Conservation (phyloP, 2,329 filamentous ascomycete species). For the Ustilaginoidea virens region DNA sequence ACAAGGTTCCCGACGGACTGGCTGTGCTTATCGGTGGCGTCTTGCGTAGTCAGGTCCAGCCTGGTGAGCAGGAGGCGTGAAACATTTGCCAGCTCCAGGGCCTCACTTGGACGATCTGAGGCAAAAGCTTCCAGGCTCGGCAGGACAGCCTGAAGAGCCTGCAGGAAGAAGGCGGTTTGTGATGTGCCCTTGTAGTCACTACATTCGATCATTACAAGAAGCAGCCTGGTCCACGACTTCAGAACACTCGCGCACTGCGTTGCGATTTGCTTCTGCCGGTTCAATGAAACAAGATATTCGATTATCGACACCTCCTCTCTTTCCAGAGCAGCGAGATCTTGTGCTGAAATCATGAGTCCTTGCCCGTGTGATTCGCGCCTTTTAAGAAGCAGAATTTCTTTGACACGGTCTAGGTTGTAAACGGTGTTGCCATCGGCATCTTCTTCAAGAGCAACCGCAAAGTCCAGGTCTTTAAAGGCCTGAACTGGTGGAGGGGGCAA, state of each 20-base stretch:
- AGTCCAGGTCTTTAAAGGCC: conserved; percentile 50
- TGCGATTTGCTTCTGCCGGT: conserved; percentile 43
- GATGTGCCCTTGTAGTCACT: conserved; percentile 63
- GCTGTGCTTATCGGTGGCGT: conserved; percentile 25
- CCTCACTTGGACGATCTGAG: conserved; percentile 51
- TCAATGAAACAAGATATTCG: conserved; percentile 45
- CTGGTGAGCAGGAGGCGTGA: conserved; percentile 57
- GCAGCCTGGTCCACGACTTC: conserved; percentile 68
- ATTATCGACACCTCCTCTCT: conserved; percentile 44
- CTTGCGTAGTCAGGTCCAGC: conserved; percentile 39
- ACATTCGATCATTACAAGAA: conserved; percentile 69
- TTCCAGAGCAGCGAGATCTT: conserved; percentile 35
- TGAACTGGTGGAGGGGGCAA: conserved; percentile 36
- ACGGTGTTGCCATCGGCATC: conserved; percentile 40
- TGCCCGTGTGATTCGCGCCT: conserved; percentile 42
- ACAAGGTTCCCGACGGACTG: conserved; percentile 51
- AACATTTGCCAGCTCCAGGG: conserved; percentile 63
- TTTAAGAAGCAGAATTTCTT: conserved; percentile 58
- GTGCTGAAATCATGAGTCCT: conserved; percentile 31
- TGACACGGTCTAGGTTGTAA: conserved; percentile 56
- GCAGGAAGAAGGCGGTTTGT: conserved; percentile 65
- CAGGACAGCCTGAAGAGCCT: conserved; percentile 73
- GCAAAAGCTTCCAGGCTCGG: conserved; percentile 74
- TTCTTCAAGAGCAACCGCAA: conserved; percentile 47
- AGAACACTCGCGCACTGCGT: conserved; percentile 51